phyloP scores from a whole-genome alignment of 306 rosid genomes.

The Pueraria montana region DNA sequence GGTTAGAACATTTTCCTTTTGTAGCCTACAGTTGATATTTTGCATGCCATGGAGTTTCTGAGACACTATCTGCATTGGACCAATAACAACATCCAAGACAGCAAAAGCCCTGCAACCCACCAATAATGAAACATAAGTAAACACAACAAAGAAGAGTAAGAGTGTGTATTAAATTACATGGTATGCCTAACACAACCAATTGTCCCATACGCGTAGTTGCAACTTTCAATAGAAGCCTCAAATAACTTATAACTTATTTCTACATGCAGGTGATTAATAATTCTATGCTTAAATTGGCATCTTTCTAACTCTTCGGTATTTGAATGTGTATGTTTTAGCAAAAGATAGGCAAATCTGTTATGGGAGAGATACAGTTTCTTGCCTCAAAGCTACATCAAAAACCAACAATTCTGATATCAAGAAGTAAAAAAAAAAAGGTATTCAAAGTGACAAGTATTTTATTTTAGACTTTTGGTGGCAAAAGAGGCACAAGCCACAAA shows the following conservation, averaged over 20 bases:
- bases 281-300: neutral
- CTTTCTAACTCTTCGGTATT: neutral
- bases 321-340: neutral
- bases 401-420: neutral
- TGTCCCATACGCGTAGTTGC: neutral
- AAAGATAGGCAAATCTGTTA: neutral
- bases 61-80: constrained; percentile 12
- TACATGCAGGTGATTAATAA: neutral
- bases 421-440: too few species aligned
- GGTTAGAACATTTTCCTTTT: neutral
- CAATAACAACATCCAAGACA: constrained; percentile 21
- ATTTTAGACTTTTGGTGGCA: neutral
- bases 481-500: neutral
- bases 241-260: neutral
- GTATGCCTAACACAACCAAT: neutral
- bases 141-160: neutral
- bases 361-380: neutral
- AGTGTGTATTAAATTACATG: neutral
- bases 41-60: constrained; percentile 16
- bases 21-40: constrained; percentile 18
- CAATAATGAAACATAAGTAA: neutral
- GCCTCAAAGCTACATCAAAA: neutral
- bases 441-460: too few species aligned
- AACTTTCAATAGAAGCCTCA: neutral
- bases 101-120: constrained; percentile 21